Percentiles rank a stretch among this genome's conserved stretches.
These are phyloP conservation scores for Carex arenaria DNA, from an alignment of 202 grass and related monocot species.

Conservation along the genomic window DNA sequence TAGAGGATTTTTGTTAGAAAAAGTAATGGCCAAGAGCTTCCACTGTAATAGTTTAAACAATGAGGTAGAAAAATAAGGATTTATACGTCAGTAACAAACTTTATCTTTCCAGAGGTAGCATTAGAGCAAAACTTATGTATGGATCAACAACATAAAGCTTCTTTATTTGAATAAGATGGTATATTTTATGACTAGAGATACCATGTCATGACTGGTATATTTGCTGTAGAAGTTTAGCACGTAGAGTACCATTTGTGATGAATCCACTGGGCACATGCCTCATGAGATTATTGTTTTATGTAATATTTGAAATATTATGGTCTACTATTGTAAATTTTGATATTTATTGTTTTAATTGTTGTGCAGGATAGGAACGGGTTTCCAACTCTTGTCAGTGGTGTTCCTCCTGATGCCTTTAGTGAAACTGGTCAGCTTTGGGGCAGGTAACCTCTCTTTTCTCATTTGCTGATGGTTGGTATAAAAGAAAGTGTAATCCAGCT, in stretches of 20 bases:
- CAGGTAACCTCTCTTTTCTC: constrained; percentile 41
- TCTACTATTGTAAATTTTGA: constrained; percentile 15
- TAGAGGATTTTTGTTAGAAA: background rate
- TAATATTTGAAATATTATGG: constrained; percentile 1
- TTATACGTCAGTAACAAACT: background rate
- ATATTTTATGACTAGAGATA: background rate
- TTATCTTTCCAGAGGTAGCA: background rate
- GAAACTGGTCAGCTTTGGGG: constrained; percentile 95
- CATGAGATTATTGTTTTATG: background rate
- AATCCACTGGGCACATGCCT: constrained; percentile 8
- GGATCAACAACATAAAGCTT: background rate
- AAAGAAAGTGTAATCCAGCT: background rate
- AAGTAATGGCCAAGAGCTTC: background rate
- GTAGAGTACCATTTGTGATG: background rate
- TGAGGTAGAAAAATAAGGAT: background rate
- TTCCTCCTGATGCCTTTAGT: constrained; percentile 94
- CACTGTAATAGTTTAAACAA: background rate
- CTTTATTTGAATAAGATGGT: background rate
- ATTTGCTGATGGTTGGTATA: background rate
- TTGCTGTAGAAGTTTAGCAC: background rate
- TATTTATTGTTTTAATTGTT: constrained; percentile 23
- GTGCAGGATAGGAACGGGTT: constrained; percentile 83
- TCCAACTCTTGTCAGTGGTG: constrained; percentile 88
- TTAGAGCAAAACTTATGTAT: constrained; percentile 9
- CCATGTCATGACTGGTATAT: background rate